A percentile compares a stretch with the other conserved stretches of the same genome.
These are phyloP conservation scores for Boletus vinaceobasis DNA, from an alignment of 768 basidiomycete genomes.

Conservation along the genomic window DNA sequence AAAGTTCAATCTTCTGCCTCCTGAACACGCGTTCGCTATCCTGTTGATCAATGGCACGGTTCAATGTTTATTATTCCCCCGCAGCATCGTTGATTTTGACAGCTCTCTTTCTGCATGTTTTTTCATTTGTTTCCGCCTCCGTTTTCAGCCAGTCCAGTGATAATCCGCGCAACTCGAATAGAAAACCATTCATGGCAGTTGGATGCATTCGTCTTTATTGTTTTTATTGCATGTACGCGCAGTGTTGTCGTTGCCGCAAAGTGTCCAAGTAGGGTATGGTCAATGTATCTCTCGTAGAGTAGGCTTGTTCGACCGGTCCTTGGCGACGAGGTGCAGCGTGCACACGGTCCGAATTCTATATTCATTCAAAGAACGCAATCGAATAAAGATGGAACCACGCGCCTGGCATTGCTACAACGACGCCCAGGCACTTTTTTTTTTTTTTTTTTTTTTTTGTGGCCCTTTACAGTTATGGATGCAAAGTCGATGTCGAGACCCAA, in stretches of 20 bases:
- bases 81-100: constrained; percentile 6
- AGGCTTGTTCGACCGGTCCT: neutral
- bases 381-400: neutral
- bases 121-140: constrained; percentile 1
- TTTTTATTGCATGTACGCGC: constrained; percentile 15
- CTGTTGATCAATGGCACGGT: neutral
- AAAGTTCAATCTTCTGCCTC: neutral
- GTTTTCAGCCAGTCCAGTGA: neutral
- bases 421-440: too few species aligned
- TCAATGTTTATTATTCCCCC: constrained; percentile 3
- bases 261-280: constrained; percentile 6
- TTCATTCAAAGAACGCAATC: neutral
- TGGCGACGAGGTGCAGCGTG: constrained; percentile 1
- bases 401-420: too few species aligned
- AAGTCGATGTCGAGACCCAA: too few species aligned
- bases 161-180: constrained; percentile 2
- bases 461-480: too few species aligned
- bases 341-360: constrained; percentile 1
- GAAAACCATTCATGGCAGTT: constrained; percentile 12
- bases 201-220: constrained; percentile 13
- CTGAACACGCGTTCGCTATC: neutral
- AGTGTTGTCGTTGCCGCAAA: constrained; percentile 9
- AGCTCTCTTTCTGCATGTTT: constrained; percentile 5
- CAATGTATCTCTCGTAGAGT: constrained; percentile 20
- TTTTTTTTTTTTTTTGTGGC: too few species aligned